A percentile compares a stretch with the other conserved stretches of the same genome.
phyloP scores from a whole-genome alignment of 2,329 filamentous ascomycete species.

The Blastomyces gilchristii region DNA sequence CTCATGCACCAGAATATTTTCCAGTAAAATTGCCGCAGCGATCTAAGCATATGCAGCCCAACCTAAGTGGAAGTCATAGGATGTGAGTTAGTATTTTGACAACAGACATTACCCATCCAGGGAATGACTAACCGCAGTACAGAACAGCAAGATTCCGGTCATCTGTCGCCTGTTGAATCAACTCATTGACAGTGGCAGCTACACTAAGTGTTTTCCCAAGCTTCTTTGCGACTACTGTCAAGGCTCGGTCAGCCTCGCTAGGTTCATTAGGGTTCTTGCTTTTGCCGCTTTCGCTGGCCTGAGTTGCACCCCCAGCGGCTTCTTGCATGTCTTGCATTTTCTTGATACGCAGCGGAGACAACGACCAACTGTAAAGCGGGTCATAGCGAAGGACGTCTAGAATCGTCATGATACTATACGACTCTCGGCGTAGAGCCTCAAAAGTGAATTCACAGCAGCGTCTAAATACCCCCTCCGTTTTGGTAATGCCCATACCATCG shows the following conservation, averaged over 20 bases:
- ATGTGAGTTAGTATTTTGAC: neutral
- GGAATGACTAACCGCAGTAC: conserved; percentile 56
- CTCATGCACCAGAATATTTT: neutral
- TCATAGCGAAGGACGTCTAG: conserved; percentile 97
- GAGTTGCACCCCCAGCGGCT: conserved; percentile 30
- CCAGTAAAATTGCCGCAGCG: neutral
- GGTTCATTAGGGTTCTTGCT: conserved; percentile 45
- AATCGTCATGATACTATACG: conserved; percentile 96
- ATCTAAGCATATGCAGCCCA: conserved; percentile 43
- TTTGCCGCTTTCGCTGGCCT: conserved; percentile 25
- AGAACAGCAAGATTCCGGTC: conserved; percentile 84
- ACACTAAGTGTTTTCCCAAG: conserved; percentile 88
- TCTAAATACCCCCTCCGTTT: conserved; percentile 90
- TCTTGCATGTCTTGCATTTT: conserved; percentile 53
- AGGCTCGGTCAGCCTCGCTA: conserved; percentile 78
- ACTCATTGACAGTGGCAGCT: conserved; percentile 86
- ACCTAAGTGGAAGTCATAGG: conserved; percentile 24
- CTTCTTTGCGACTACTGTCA: conserved; percentile 94
- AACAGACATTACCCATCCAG: conserved; percentile 11
- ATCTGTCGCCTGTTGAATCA: conserved; percentile 93
- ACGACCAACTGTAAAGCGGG: conserved; percentile 90
- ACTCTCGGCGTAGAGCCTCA: conserved; percentile 86
- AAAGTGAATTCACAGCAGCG: conserved; percentile 98
- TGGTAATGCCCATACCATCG: conserved; percentile 92
- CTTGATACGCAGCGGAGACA: conserved; percentile 59